A percentile compares a stretch with the other conserved stretches of the same genome.
Evolutionary conservation across 2,329 filamentous ascomycete species (phyloP).

Genomic region (Myriangium duriaei): DNA sequence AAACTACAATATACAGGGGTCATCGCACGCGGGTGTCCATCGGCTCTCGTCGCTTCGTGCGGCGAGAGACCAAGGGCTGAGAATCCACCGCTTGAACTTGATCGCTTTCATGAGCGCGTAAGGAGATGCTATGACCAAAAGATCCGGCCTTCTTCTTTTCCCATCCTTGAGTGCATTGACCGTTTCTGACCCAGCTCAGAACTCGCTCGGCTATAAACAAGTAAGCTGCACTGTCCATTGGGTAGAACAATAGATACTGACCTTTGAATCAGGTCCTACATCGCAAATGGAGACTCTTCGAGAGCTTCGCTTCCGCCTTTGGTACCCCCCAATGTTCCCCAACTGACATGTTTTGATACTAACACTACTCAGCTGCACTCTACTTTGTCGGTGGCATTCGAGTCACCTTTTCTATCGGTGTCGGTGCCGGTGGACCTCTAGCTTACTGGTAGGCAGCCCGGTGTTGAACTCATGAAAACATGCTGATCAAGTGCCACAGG

Average conservation of each 20-base stretch:
- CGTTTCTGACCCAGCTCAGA: slow-evolving; percentile 21
- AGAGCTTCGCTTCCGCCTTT: slow-evolving; percentile 49
- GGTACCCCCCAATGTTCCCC: slow-evolving; percentile 25
- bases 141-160: slow-evolving; percentile 13
- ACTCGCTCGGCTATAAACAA: slow-evolving; percentile 43
- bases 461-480: not conserved
- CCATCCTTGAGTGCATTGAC: slow-evolving; percentile 6
- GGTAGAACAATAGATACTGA: slow-evolving; percentile 11
- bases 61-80: slow-evolving; percentile 20
- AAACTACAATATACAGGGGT: slow-evolving; percentile 15
- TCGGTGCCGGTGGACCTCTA: slow-evolving; percentile 47
- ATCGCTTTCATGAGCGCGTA: slow-evolving; percentile 28
- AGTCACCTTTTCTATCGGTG: slow-evolving; percentile 49
- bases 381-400: slow-evolving; percentile 50
- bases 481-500: slow-evolving; percentile 24
- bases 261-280: slow-evolving; percentile 36
- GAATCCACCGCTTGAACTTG: slow-evolving; percentile 28
- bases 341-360: slow-evolving; percentile 7
- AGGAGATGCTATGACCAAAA: slow-evolving; percentile 27
- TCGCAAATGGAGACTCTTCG: slow-evolving; percentile 43
- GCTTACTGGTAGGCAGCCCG: slow-evolving; percentile 41
- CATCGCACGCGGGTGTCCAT: slow-evolving; percentile 27
- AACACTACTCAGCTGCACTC: slow-evolving; percentile 36
- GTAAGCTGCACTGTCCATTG: slow-evolving; percentile 24
- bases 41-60: slow-evolving; percentile 7